A percentile compares a stretch with the other conserved stretches of the same genome.
Conservation (phyloP, 345 rosid species). For the Alliaria petiolata region DNA sequence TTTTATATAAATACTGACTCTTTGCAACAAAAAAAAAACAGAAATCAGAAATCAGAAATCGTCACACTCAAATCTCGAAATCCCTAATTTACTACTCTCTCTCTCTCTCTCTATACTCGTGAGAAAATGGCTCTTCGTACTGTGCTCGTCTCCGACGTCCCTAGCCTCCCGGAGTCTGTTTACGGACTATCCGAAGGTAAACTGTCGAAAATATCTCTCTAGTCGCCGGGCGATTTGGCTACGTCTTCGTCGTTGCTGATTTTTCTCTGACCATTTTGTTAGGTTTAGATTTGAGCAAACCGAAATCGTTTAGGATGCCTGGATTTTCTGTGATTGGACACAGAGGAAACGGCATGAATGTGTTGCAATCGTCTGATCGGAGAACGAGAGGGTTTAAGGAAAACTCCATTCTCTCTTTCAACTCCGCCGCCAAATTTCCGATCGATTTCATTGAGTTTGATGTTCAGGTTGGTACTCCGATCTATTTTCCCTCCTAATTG, state of each 20-base stretch:
- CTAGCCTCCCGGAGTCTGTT: constrained; percentile 53
- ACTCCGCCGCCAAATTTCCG: constrained; percentile 64
- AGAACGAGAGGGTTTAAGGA: constrained; percentile 72
- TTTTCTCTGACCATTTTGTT: not conserved
- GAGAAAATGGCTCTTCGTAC: constrained; percentile 77
- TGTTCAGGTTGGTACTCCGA: constrained; percentile 68
- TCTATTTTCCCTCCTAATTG: too few species aligned
- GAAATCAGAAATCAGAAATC: not conserved
- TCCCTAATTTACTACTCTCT: constrained; percentile 9
- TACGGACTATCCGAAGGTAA: constrained; percentile 26
- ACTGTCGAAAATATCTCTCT: not conserved
- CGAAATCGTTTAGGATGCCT: constrained; percentile 40
- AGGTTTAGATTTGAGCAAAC: constrained; percentile 37
- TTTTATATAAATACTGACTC: not conserved
- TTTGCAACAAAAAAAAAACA: not conserved
- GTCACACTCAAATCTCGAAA: not conserved
- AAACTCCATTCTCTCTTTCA: constrained; percentile 78
- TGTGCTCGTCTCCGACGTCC: constrained; percentile 80
- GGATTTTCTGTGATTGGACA: constrained; percentile 82
- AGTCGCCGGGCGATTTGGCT: not conserved
- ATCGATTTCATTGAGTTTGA: constrained; percentile 92
- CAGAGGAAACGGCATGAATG: constrained; percentile 92
- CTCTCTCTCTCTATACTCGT: not conserved
- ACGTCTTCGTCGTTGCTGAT: not conserved
- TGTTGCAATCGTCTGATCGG: constrained; percentile 49